Base-by-base conservation (phyloP, 2,329 filamentous ascomycete genomes). In the Daldinia sp. region DNA sequence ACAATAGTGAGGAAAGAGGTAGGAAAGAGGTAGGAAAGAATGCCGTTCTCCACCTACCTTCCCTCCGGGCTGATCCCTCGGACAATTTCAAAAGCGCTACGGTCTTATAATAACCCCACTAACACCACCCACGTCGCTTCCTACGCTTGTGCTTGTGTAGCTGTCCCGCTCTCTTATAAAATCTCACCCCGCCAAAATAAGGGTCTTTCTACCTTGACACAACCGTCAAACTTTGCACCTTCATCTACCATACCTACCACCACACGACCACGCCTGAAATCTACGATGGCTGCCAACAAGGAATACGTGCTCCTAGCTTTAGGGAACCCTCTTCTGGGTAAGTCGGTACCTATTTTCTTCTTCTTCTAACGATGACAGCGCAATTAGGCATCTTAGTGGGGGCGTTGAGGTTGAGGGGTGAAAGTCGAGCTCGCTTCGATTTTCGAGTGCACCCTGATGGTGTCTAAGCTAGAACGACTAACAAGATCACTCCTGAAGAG, bases 321-420 rank as follows among this genome's bases (percentile, higher is more conserved):
- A 74, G 95, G 97, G 90, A 99, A 99, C 81, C 95, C 95, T 79
- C 89, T 99, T 73, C 91, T 99, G 74, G 94, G 91, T 94, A 82
- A 72, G 85, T 80, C 74, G 45, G n/a, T n/a, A n/a, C n/a, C n/a
- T n/a, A 48, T 27, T 48, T 7, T 41, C 6, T 30, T 54, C 39
- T 23, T 21, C 21, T 17, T 25, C 35, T 10, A 30, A 27, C 32
- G 9, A n/a, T n/a, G n/a, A n/a, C 21, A 30, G 10, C 39, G 56
- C 34, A 50, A 58, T 55, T 69, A 35, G 35, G 19, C 50, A 9
- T 19, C 13, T 15, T 15, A 45, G 39, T 25, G 39, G 21, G 29
- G 7, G n/a, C n/a, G n/a, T n/a, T n/a, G n/a, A n/a, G n/a, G n/a
- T n/a, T 10, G 37, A 58, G 35, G 23, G 37, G 48, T 25, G 34